A percentile compares a stretch with the other conserved stretches of the same genome.
phyloP scores from a whole-genome alignment of 495 filamentous ascomycete species.

The Lophiostoma macrostomum region DNA sequence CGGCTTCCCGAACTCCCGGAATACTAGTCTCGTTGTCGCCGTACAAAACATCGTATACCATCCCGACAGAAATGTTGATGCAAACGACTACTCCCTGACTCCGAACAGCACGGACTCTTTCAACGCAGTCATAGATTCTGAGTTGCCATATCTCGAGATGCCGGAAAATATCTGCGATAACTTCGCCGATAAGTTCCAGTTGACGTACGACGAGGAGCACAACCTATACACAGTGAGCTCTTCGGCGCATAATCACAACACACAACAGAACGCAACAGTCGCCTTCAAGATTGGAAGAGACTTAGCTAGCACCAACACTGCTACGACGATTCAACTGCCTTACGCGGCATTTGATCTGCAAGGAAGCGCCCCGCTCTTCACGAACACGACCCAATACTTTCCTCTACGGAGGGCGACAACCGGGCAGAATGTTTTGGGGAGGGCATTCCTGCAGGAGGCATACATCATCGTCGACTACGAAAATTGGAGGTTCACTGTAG shows the following conservation, averaged over 20 bases:
- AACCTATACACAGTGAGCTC: slow-evolving; percentile 26
- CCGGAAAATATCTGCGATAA: slow-evolving; percentile 26
- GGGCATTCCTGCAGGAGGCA: slow-evolving; percentile 41
- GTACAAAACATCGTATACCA: slow-evolving; percentile 20
- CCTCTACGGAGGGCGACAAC: slow-evolving; percentile 34
- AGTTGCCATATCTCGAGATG: slow-evolving; percentile 31
- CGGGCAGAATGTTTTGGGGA: slow-evolving; percentile 35
- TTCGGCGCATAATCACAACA: slow-evolving; percentile 18
- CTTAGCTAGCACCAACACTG: neutral
- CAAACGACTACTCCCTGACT: slow-evolving; percentile 18
- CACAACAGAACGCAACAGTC: slow-evolving; percentile 20
- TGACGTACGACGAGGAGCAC: slow-evolving; percentile 14
- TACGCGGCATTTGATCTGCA: slow-evolving; percentile 37
- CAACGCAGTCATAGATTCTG: slow-evolving; percentile 27
- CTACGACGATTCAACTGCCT: slow-evolving; percentile 32
- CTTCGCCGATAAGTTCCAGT: slow-evolving; percentile 18
- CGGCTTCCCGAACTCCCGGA: slow-evolving; percentile 2
- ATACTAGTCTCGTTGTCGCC: slow-evolving; percentile 23
- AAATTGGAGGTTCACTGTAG: slow-evolving; percentile 33
- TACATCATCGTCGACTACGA: slow-evolving; percentile 42
- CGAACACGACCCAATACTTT: slow-evolving; percentile 34
- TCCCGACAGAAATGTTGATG: slow-evolving; percentile 5
- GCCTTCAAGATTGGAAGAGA: slow-evolving; percentile 9
- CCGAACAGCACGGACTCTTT: slow-evolving; percentile 4
- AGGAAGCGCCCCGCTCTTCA: slow-evolving; percentile 10